Percentiles rank a stretch among this genome's conserved stretches.
phyloP scores from a whole-genome alignment of 306 rosid genomes.

The Cucurbita argyrosperma region DNA sequence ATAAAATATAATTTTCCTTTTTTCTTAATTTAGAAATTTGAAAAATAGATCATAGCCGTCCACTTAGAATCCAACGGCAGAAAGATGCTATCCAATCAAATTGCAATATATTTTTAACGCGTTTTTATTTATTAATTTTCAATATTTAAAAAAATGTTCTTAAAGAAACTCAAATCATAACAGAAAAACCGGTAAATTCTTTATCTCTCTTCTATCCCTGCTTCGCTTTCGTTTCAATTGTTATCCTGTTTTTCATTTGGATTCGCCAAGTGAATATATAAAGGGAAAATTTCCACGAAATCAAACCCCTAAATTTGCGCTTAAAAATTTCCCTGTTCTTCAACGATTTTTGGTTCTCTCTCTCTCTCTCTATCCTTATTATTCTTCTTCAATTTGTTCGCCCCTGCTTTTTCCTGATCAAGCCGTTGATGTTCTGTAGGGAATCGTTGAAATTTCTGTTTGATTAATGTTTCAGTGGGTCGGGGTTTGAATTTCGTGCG shows the following conservation, averaged over 20 bases:
- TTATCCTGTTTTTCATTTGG: background rate
- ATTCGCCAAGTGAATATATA: background rate
- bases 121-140: background rate
- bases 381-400: no score
- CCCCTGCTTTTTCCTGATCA: conserved; percentile 3
- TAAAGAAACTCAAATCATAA: background rate
- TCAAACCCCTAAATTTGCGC: background rate
- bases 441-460: conserved; percentile 9
- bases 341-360: background rate
- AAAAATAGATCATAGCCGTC: background rate
- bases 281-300: background rate
- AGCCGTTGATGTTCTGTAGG: background rate
- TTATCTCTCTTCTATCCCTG: background rate
- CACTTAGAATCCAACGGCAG: background rate
- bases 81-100: background rate
- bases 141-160: background rate
- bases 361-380: background rate
- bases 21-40: no score
- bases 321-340: background rate
- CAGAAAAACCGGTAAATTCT: conserved; percentile 11
- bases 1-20: no score
- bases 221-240: background rate
- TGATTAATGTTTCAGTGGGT: background rate
- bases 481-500: background rate
- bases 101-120: background rate